phyloP scores from a whole-genome alignment of 2,329 filamentous ascomycete species.

The Ustilaginoidea virens region DNA sequence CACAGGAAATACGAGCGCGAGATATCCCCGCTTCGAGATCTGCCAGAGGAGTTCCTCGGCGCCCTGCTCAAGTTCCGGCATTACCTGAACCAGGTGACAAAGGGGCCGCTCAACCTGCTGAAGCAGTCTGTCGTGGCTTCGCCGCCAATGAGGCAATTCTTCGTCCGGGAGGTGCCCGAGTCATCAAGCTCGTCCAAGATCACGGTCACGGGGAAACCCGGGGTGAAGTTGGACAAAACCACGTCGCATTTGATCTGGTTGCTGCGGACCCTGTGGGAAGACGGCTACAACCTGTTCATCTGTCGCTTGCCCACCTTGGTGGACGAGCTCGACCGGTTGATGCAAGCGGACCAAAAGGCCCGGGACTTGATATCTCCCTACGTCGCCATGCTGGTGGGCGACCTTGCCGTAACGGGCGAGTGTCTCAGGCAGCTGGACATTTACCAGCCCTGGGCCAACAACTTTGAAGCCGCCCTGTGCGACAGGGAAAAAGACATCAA shows the following conservation, averaged over 20 bases:
- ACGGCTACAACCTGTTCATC: slow-evolving; percentile 15
- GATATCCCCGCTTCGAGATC: slow-evolving; percentile 15
- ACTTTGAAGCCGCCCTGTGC: slow-evolving; percentile 17
- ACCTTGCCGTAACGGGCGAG: slow-evolving; percentile 29
- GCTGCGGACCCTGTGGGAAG: slow-evolving; percentile 21
- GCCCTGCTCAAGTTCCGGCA: slow-evolving; percentile 24
- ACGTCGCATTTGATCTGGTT: slow-evolving; percentile 19
- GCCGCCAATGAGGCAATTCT: slow-evolving; percentile 23
- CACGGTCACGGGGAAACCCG: slow-evolving; percentile 5
- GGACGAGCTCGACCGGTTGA: slow-evolving; percentile 32
- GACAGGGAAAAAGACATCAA: slow-evolving; percentile 12
- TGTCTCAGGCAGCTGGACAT: slow-evolving; percentile 27
- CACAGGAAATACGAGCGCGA: slow-evolving; percentile 15
- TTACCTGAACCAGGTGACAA: slow-evolving; percentile 17
- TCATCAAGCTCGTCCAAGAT: slow-evolving; percentile 11
- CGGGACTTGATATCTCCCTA: slow-evolving; percentile 21
- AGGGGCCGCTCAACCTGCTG: slow-evolving; percentile 14
- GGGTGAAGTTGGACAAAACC: slow-evolving; percentile 8
- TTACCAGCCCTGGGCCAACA: slow-evolving; percentile 32
- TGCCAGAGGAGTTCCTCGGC: slow-evolving; percentile 18
- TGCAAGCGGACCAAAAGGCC: slow-evolving; percentile 20
- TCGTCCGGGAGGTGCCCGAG: slow-evolving; percentile 12
- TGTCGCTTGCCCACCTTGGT: slow-evolving; percentile 19
- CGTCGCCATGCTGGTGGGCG: slow-evolving; percentile 21
- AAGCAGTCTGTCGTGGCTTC: slow-evolving; percentile 15